Conservation (phyloP, 768 basidiomycete genomes). For the Piloderma croceum region DNA sequence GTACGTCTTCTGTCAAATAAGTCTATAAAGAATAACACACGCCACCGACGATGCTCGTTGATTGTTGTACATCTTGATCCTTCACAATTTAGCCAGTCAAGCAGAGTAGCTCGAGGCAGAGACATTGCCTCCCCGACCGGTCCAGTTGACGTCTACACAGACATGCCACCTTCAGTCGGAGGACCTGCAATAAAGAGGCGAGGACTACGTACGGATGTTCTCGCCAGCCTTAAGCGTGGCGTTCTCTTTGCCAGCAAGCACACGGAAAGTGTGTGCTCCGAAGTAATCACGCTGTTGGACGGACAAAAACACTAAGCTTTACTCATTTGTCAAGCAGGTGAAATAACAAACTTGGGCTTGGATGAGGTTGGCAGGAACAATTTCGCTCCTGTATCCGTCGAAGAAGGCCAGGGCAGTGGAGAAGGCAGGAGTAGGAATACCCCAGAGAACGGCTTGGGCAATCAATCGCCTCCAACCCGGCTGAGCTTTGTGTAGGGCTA, state of each 20-base stretch:
- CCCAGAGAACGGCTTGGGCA: conserved; percentile 96
- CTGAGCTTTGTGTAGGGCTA: conserved; percentile 89
- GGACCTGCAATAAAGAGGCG: conserved; percentile 2
- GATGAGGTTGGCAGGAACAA: conserved; percentile 89
- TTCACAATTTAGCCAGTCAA: too few relatives aligned
- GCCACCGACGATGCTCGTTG: too few relatives aligned
- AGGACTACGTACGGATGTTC: conserved; percentile 81
- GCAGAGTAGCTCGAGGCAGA: conserved; percentile 83
- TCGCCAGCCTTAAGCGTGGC: conserved; percentile 68
- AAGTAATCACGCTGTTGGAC: conserved; percentile 98
- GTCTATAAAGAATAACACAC: too few relatives aligned
- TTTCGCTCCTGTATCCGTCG: conserved; percentile 95
- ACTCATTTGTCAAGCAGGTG: not conserved
- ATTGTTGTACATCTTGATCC: too few relatives aligned
- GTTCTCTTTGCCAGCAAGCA: conserved; percentile 89
- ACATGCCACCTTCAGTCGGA: conserved; percentile 5
- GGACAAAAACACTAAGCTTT: too few relatives aligned
- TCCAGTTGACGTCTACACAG: conserved; percentile 90
- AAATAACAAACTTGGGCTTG: conserved; percentile 71
- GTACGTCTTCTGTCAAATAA: too few relatives aligned
- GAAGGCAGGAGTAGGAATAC: conserved; percentile 96
- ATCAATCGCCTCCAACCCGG: conserved; percentile 97
- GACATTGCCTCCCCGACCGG: conserved; percentile 92
- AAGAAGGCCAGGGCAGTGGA: conserved; percentile 98
- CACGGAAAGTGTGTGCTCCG: conserved; percentile 97